Evolutionary conservation across 2,329 filamentous ascomycete species (phyloP).

Genomic region (Nemania sp.): DNA sequence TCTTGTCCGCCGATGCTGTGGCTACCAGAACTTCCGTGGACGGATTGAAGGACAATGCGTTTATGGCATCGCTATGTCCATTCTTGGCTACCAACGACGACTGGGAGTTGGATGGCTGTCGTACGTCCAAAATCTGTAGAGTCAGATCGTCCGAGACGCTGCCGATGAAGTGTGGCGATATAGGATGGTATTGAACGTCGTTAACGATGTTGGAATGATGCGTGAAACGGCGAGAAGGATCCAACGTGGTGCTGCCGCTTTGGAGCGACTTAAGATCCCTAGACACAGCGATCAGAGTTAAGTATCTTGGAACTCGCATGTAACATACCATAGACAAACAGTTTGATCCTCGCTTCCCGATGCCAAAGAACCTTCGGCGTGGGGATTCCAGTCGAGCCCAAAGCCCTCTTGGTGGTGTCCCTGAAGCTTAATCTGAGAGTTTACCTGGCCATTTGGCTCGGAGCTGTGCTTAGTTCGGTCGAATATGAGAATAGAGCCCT

Average conservation of each 20-base stretch:
- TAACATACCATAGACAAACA: conserved; percentile 84
- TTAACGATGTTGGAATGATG: conserved; percentile 94
- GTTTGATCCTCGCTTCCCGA: conserved; percentile 94
- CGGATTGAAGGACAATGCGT: conserved; percentile 95
- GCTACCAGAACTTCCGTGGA: conserved; percentile 90
- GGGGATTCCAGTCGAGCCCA: conserved; percentile 91
- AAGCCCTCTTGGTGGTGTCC: conserved; percentile 93
- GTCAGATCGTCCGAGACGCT: conserved; percentile 96
- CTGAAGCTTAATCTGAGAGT: conserved; percentile 84
- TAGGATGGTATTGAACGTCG: conserved; percentile 94
- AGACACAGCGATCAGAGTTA: conserved; percentile 17
- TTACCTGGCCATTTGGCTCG: conserved; percentile 78
- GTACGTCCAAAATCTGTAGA: conserved; percentile 90
- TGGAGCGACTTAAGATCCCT: conserved; percentile 86
- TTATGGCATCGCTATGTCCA: conserved; percentile 92
- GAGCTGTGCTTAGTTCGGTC: conserved; percentile 94
- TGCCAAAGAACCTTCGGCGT: conserved; percentile 81
- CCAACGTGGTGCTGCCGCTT: conserved; percentile 75
- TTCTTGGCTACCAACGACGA: conserved; percentile 76
- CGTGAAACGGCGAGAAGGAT: conserved; percentile 80
- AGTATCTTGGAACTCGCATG: neutral
- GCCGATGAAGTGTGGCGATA: conserved; percentile 86
- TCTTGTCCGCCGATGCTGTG: conserved; percentile 95
- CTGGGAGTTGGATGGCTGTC: conserved; percentile 72
- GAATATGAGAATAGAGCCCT: conserved; percentile 90